Evolutionary conservation across 768 basidiomycete genomes (phyloP).

Genomic region (Lactifluus pinguis): DNA sequence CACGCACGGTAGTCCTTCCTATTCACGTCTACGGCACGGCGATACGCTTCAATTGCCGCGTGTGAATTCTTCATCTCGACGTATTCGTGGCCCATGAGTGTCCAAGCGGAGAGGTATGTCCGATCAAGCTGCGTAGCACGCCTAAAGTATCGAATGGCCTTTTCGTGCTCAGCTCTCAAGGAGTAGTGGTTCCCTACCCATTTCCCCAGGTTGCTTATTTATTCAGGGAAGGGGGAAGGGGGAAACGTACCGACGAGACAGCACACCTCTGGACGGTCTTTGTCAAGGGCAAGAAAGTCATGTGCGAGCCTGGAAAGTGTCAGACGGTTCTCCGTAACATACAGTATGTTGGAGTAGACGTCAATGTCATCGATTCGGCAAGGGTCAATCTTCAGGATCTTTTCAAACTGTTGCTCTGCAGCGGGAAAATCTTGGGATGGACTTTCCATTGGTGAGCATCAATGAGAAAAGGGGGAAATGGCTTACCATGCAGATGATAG

Average conservation of each 20-base stretch:
- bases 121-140: constrained; percentile 92
- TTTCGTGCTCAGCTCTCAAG: constrained; percentile 85
- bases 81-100: constrained; percentile 97
- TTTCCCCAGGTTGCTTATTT: background rate
- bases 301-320: constrained; percentile 90
- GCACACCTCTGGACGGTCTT: constrained; percentile 93
- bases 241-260: constrained; percentile 75
- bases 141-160: constrained; percentile 91
- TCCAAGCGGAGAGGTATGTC: constrained; percentile 96
- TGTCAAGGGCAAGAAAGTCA: constrained; percentile 80
- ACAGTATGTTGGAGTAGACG: constrained; percentile 92
- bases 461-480: constrained; percentile 22
- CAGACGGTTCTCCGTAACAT: constrained; percentile 82
- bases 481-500: constrained; percentile 80
- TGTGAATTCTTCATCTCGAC: constrained; percentile 99
- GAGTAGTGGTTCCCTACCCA: constrained; percentile 92
- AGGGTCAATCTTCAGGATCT: constrained; percentile 72
- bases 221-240: background rate
- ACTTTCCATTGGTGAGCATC: background rate
- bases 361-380: constrained; percentile 92
- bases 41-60: constrained; percentile 96
- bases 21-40: constrained; percentile 92
- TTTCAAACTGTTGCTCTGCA: constrained; percentile 79
- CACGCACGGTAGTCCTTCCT: constrained; percentile 96
- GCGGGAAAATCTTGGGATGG: constrained; percentile 65